Base-by-base conservation (phyloP, 441 rosid genomes). In the Pelargonium hybrid region DNA sequence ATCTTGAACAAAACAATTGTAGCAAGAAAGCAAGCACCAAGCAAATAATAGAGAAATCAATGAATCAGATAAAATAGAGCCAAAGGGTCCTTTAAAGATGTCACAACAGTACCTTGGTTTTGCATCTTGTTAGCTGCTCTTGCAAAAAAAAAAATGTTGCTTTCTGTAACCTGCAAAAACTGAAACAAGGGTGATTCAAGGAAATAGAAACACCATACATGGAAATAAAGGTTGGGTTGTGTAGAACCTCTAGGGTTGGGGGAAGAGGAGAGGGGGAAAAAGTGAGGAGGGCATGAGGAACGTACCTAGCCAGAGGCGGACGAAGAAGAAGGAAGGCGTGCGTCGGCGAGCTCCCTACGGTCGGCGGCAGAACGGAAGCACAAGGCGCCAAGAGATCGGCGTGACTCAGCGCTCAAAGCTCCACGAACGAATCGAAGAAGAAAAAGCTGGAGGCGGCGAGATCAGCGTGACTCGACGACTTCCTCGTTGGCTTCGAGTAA, bases 211-310 rank as follows among this genome's bases (percentile, higher is more conserved):
- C 21, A 21, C n/a, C 3, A 21, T 6, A 69, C 66, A 14, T 45
- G 48, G 41, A 45, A 17, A 14, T 23, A 50, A 10, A 13, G n/a
- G 29, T 65, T 68, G 67, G 67, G 48, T 20, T 25, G 3, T 68
- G 34, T 43, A 25, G 69, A 56, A 75, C 79, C 71, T 69, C 71
- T 47, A 18, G 63, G 71, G 80, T 17, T 68, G 48, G 68, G 21
- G 4, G 77, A 67, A 66, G 80, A 50, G 1, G 31, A 18, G 75
- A 70, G 76, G 77, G 45, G 52, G 75, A 64, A 71, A 71, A 66
- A 39, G 75, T 76, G 25, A 76, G 81, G 7, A 76, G 81, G 7
- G 77, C 78, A 67, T 78, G 47, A 72, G 82, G 78, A 45, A n/a
- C n/a, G n/a, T n/a, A n/a, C n/a, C n/a, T n/a, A n/a, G n/a, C n/a